Evolutionary conservation across 2,329 filamentous ascomycete species (phyloP).

Genomic region (Beauveria pseudobassiana): DNA sequence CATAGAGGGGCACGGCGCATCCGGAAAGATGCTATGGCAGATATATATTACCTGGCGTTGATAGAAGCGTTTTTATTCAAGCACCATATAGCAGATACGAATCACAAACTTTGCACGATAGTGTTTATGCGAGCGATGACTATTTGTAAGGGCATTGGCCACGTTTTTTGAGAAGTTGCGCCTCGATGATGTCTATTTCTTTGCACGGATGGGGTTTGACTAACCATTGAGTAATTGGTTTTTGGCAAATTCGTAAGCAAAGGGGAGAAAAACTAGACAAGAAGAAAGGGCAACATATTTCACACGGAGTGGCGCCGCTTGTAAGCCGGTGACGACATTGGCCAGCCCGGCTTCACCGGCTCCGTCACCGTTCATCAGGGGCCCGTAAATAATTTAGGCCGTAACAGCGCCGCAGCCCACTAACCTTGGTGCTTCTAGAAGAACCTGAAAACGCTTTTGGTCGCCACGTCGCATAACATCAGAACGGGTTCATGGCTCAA

Average conservation of each 20-base stretch:
- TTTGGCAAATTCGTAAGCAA: neutral
- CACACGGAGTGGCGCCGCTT: neutral
- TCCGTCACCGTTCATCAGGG: neutral
- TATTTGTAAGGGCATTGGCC: neutral
- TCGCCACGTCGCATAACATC: too few species aligned
- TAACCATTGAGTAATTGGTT: neutral
- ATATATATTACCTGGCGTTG: conserved; percentile 6
- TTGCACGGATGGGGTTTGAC: neutral
- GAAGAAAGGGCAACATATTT: neutral
- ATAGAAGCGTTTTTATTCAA: conserved; percentile 7
- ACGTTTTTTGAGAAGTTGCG: neutral
- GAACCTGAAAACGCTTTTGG: neutral
- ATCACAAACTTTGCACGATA: neutral
- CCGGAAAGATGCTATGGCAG: neutral
- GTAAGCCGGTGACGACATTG: conserved; percentile 5
- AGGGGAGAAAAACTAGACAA: neutral
- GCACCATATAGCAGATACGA: neutral
- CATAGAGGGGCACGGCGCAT: conserved; percentile 10
- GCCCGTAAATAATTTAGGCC: conserved; percentile 8
- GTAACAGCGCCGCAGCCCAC: neutral
- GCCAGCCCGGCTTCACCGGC: conserved; percentile 5
- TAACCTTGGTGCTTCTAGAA: neutral
- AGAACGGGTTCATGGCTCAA: too few species aligned
- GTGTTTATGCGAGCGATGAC: neutral
- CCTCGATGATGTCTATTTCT: neutral